Evolutionary conservation across 805 yeast species (phyloP).

Genomic region (Nakazawaea molendinolei): DNA sequence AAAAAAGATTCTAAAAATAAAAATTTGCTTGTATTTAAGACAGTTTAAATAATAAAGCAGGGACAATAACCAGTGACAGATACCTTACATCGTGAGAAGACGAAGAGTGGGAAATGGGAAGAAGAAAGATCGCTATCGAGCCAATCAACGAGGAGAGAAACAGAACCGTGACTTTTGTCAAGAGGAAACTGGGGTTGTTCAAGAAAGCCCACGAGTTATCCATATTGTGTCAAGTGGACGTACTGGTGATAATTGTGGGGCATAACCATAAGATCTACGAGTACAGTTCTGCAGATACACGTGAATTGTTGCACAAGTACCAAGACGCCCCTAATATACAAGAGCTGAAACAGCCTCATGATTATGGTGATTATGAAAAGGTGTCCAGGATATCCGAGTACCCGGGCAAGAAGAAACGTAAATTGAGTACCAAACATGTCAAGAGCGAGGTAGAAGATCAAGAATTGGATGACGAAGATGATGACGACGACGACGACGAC

Average conservation of each 20-base stretch:
- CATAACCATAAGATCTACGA: constrained; percentile 80
- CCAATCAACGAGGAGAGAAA: constrained; percentile 90
- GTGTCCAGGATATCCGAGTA: constrained; percentile 19
- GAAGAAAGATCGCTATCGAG: constrained; percentile 91
- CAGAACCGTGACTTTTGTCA: constrained; percentile 79
- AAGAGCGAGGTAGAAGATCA: constrained; percentile 13
- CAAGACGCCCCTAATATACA: constrained; percentile 27
- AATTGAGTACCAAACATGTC: background rate
- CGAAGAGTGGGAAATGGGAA: constrained; percentile 59
- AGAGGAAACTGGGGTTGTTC: constrained; percentile 90
- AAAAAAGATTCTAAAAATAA: background rate
- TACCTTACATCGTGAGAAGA: background rate
- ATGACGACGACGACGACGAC: constrained; percentile 7
- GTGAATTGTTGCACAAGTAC: constrained; percentile 38
- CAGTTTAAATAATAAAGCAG: background rate
- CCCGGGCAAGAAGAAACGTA: constrained; percentile 1
- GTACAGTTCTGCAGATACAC: constrained; percentile 66
- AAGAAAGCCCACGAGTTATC: constrained; percentile 83
- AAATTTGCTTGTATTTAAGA: background rate
- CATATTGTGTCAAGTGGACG: constrained; percentile 86
- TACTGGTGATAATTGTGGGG: constrained; percentile 85
- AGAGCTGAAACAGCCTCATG: constrained; percentile 59
- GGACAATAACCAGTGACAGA: too few relatives aligned
- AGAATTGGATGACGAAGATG: constrained; percentile 12
- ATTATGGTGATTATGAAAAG: constrained; percentile 55